Conservation (phyloP, 2,329 filamentous ascomycete genomes). For the Xylaria sp. region DNA sequence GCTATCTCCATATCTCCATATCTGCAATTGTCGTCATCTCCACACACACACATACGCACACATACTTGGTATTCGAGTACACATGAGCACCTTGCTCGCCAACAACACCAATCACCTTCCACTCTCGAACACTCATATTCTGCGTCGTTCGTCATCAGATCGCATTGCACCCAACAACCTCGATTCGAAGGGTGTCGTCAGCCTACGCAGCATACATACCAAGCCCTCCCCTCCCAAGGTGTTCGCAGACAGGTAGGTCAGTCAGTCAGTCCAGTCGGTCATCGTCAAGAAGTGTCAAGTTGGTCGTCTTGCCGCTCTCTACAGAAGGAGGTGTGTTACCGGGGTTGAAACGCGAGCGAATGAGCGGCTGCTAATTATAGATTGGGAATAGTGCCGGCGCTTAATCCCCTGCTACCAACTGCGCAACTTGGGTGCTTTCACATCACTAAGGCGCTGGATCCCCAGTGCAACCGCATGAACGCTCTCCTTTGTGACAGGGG, state of each 20-base stretch:
- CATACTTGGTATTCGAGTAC: constrained; percentile 26
- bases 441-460: constrained; percentile 30
- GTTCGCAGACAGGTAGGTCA: constrained; percentile 12
- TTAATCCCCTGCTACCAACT: constrained; percentile 39
- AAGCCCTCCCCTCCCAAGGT: neutral
- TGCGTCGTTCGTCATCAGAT: constrained; percentile 33
- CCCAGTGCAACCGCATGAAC: constrained; percentile 35
- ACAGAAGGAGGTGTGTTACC: constrained; percentile 26
- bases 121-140: constrained; percentile 28
- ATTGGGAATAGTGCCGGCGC: constrained; percentile 47
- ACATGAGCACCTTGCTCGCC: constrained; percentile 37
- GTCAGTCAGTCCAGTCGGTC: neutral
- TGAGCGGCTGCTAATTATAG: constrained; percentile 50
- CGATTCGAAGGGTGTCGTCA: constrained; percentile 1
- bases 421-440: constrained; percentile 6
- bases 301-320: constrained; percentile 3
- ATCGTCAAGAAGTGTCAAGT: neutral
- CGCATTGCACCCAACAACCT: constrained; percentile 8
- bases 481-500: constrained; percentile 27
- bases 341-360: constrained; percentile 29
- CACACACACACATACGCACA: constrained; percentile 19
- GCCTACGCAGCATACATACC: constrained; percentile 1
- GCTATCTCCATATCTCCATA: constrained; percentile 1
- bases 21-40: constrained; percentile 7
- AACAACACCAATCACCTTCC: constrained; percentile 34